Evolutionary conservation across 2,329 filamentous ascomycete genomes (phyloP).

Genomic region (Colletotrichum liriopes): DNA sequence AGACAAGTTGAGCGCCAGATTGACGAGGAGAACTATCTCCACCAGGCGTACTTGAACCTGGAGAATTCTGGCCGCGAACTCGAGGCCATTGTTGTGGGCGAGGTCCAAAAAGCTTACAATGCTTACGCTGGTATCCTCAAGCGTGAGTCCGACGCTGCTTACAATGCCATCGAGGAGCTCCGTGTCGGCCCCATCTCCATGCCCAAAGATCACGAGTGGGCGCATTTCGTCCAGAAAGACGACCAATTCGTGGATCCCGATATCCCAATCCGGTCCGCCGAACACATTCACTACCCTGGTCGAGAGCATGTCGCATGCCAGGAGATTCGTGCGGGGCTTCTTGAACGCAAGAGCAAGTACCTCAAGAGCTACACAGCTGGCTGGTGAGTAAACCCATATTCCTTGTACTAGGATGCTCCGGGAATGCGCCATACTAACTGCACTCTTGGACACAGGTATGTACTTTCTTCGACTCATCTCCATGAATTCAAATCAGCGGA

Average conservation of each 20-base stretch:
- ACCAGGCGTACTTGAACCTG: slow-evolving; percentile 93
- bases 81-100: slow-evolving; percentile 95
- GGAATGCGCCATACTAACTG: slow-evolving; percentile 44
- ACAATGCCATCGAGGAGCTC: slow-evolving; percentile 84
- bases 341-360: slow-evolving; percentile 99
- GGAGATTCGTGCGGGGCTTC: slow-evolving; percentile 90
- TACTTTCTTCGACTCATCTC: slow-evolving; percentile 94
- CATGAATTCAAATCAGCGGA: slow-evolving; percentile 99
- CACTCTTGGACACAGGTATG: slow-evolving; percentile 75
- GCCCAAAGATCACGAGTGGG: slow-evolving; percentile 95
- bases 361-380: slow-evolving; percentile 97
- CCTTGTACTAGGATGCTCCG: background rate
- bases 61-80: slow-evolving; percentile 95
- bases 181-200: slow-evolving; percentile 90
- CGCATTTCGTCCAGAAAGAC: slow-evolving; percentile 83
- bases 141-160: slow-evolving; percentile 88
- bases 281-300: slow-evolving; percentile 93
- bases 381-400: slow-evolving; percentile 74
- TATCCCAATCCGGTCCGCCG: slow-evolving; percentile 81
- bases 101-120: slow-evolving; percentile 98
- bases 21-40: slow-evolving; percentile 97
- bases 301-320: slow-evolving; percentile 85
- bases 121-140: slow-evolving; percentile 93
- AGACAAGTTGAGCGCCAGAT: slow-evolving; percentile 93
- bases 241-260: slow-evolving; percentile 90